Base-by-base conservation (phyloP, 1,139 yeast genomes). In the Saccharomyces hybrid region DNA sequence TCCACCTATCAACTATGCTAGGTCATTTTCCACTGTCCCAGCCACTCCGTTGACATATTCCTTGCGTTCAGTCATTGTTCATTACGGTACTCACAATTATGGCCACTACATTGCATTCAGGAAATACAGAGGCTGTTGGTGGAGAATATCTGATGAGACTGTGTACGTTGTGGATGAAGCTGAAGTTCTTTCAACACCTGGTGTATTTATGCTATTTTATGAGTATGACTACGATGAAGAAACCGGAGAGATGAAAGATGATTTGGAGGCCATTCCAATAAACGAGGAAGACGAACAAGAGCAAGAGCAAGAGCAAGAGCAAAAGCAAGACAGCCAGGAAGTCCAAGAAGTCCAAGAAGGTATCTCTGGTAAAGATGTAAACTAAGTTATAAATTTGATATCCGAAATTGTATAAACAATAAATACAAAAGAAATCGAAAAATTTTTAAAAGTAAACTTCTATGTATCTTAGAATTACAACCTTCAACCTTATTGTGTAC, bases 61-160 rank as follows among this genome's bases (percentile, higher is more conserved):
- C 50, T 77, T 91, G 56, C 87, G 86, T 64, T 89, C 97, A 1
- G 95, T 88, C 1, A 87, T 91, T 51, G 84, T 91, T 1, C 98
- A 91, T 69, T 90, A 84, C 67, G 98, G 98, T 51, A 87, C 96
- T 2, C 97, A 91, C 65, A 89, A 91, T 66, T 91, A 89, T 69
- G 98, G 98, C 19, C 98, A 91, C 69, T 91, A 91, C 69, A 88
- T 91, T 56, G 88, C 95, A 52, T 91, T 80, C 72, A 81, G 97
- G 64, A 84, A 82, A 63, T 78, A 76, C 56, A 78, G 95, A 62
- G 95, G 95, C 1, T 78, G 83, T 11, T 91, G 98, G 97, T 90
- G 97, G 96, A 80, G 96, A 69, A 84, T 90, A 26, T 86, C 95
- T 64, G 98, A 91, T 70, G 96, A 91, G 65, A 83, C 84, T 1